Evolutionary conservation across 1,284 basidiomycete species (phyloP), one percentile per base, ranked within the genome.

Genomic region (Ganoderma lingzhi): DNA sequence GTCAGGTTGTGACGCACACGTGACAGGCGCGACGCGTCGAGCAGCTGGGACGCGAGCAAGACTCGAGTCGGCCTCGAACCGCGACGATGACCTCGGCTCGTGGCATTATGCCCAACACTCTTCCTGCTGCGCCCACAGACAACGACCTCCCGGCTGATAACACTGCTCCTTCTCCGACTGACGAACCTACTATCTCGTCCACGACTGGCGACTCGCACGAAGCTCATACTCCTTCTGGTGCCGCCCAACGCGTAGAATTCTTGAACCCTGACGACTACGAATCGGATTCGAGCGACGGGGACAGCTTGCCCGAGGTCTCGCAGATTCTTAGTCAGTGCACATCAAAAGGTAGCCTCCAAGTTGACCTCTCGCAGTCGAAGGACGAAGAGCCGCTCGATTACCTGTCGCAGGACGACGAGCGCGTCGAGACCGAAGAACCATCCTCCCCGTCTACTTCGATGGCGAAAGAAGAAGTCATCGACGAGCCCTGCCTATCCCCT

Each of bases 1-100:
- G 42, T 44, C n/a, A 6, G 12, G 19, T 1, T 19, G 19, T 19
- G 60, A 63, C 61, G 6, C 37, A 63, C 61, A 60, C 65, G 66
- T 67, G 66, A 67, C 62, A 23, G 30, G n/a, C 62, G 66, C 53
- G 30, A 63, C 66, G 66, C 61, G 66, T 63, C 66, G 62, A 30
- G 41, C 3, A n/a, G 37, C 28, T 28, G n/a, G 41, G 9, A 15
- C 41, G 23, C 30, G 45, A 30, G 35, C 35, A 35, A 35, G 39
- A 41, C 2, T 41, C 39, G 45, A 48, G 45, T 48, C 19, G 32
- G 39, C 35, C 8, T 23, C 23, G 23, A 23, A 23, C 53, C 10
- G 12, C 30, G 59, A 17, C 48, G n/a, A 23, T 35, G 56, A 39
- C 56, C 19, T 19, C 35, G 35, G 56, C 53, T 23, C 42, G 55